Base-by-base conservation (phyloP, 495 filamentous ascomycete species). In the Hypoxylon fuscum region DNA sequence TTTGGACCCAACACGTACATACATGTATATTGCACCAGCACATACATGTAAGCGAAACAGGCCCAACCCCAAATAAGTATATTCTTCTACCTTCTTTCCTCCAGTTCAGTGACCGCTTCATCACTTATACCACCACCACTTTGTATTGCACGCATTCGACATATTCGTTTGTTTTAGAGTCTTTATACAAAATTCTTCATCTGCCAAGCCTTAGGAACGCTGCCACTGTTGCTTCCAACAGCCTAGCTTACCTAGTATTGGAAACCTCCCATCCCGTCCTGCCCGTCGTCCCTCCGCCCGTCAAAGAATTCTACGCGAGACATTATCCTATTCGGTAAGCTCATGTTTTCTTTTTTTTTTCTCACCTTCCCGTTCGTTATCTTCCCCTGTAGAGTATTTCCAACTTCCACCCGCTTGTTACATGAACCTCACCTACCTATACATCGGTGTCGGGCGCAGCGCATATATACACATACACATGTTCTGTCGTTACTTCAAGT, bases 221-320 rank as follows among this genome's bases (percentile, higher is more conserved):
- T 15, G 34, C 12, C n/a, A 37, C 11, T 14, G 12, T 37, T 37
- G 34, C 37, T 40, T 15, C 37, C 15, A 7, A 40, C n/a, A 14
- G 32, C 20, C 42, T 56, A 40, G 42, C 27, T 29, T n/a, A n/a
- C n/a, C n/a, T n/a, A n/a, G n/a, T 40, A 22, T 32, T 41, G 21
- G 42, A 42, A 57, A 41, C 44, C 31, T 31, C 31, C n/a, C n/a
- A n/a, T n/a, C n/a, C n/a, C n/a, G n/a, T n/a, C n/a, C n/a, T n/a
- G n/a, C 34, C 46, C 46, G 40, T 52, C 46, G 14, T 52, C n/a
- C n/a, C 47, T 52, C 20, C 48, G 23, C 46, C 32, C 21, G 34
- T 52, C 56, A 18, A 63, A 63, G 53, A 63, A 56, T 62, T 62
- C 44, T 63, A 63, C 59, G 59, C 45, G 59, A 63, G 60, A 48